Evolutionary conservation across 306 rosid genomes (phyloP), one percentile per base, ranked within the genome.

Genomic region (Sesbania bispinosa): DNA sequence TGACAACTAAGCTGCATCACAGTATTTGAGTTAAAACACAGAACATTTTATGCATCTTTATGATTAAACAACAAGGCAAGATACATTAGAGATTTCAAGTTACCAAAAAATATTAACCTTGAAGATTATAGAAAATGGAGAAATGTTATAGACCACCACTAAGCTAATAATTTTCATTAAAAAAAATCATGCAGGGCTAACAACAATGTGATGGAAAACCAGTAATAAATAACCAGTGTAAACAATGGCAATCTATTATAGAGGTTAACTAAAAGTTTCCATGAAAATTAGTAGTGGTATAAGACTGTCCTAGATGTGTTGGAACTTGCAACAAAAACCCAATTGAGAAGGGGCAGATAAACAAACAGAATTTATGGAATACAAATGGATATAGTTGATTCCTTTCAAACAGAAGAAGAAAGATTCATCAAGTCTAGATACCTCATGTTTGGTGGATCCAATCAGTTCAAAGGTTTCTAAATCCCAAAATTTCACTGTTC

Each of bases 401-500:
- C n/a, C 27, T 10, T 45, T 67, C 46, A 9, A 29, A 46, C 42
- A 39, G 47, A 39, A 47, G 24, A 50, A 52, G 51, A 16, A 26
- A n/a, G n/a, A n/a, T n/a, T 38, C 5, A 20, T 50, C 39, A 10
- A 54, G 6, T 32, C 45, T 39, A 62, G 10, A 69, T 87, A 90
- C 97, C 94, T 90, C 92, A 11, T 82, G 86, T 76, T 90, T 83
- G 57, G 87, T 69, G 33, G 94, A 90, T 73, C 92, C 94, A 79
- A 90, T 90, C 74, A 88, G 74, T 81, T 90, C 94, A 81, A 90
- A 86, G 55, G 90, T 84, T 88, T 90, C 94, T 83, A 88, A 80
- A 83, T 90, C 94, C 90, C 94, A 90, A 76, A 88, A 90, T 81
- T 90, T 90, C 59, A 90, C 90, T 45, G 94, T 88, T 85, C 84